A percentile compares a stretch with the other conserved stretches of the same genome.
Conservation (phyloP, 208 protist species). For the Acanthamoeba royreba region DNA sequence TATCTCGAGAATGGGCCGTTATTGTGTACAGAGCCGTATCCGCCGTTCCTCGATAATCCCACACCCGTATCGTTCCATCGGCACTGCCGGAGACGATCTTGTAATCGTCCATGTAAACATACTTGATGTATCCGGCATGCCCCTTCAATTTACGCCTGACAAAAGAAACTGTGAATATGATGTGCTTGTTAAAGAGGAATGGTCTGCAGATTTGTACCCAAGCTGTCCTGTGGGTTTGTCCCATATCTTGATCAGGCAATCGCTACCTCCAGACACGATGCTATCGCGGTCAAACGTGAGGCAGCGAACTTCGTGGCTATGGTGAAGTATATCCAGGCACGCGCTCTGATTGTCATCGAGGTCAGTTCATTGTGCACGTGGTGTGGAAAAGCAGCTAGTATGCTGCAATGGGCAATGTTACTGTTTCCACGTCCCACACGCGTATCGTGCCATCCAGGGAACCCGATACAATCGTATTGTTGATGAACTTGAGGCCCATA, state of each 20-base stretch:
- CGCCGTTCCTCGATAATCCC: not conserved
- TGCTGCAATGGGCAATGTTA: not conserved
- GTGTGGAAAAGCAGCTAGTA: not conserved
- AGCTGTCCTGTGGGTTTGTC: not conserved
- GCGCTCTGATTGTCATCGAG: not conserved
- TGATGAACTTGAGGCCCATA: slow-evolving; percentile 24
- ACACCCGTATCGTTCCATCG: not conserved
- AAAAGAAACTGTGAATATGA: not conserved
- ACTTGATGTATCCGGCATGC: slow-evolving; percentile 29
- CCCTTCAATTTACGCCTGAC: not conserved
- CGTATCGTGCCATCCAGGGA: not conserved
- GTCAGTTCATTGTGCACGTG: not conserved
- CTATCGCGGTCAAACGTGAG: not conserved
- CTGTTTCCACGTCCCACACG: slow-evolving; percentile 25
- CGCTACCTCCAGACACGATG: slow-evolving; percentile 27
- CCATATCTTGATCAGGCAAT: not conserved
- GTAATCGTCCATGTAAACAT: slow-evolving; percentile 30
- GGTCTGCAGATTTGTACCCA: not conserved
- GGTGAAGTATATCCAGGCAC: not conserved
- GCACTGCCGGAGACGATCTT: not conserved
- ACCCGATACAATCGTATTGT: slow-evolving; percentile 8
- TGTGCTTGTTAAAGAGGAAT: not conserved
- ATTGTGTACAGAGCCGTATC: not conserved
- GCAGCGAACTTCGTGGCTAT: not conserved
- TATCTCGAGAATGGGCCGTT: not conserved